phyloP scores from a whole-genome alignment of 2,329 filamentous ascomycete species.

The Arthrobotrys iridis region DNA sequence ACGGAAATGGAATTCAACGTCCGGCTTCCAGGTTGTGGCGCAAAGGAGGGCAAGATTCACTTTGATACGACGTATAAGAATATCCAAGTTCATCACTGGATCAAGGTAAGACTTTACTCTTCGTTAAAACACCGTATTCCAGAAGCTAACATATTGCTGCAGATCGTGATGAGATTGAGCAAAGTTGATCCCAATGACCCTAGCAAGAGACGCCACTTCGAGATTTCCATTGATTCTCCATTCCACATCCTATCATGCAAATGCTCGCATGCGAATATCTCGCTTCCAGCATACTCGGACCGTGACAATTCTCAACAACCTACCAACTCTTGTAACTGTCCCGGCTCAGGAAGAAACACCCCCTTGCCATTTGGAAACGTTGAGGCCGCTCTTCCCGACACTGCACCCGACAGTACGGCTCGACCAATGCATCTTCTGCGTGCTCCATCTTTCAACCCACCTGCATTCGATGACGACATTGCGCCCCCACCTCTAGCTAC shows the following conservation, averaged over 20 bases:
- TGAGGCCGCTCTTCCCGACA: conserved; percentile 59
- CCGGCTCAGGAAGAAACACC: conserved; percentile 63
- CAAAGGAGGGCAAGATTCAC: conserved; percentile 82
- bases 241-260: conserved; percentile 93
- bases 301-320: conserved; percentile 63
- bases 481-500: conserved; percentile 79
- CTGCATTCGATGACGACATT: conserved; percentile 82
- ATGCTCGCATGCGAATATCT: conserved; percentile 89
- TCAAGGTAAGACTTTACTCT: conserved; percentile 74
- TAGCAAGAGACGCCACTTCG: conserved; percentile 83
- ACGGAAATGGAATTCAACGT: conserved; percentile 96
- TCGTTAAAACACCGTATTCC: background rate
- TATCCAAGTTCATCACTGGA: conserved; percentile 94
- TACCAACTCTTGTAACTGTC: conserved; percentile 61
- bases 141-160: conserved; percentile 46
- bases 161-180: conserved; percentile 93
- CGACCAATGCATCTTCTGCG: conserved; percentile 86
- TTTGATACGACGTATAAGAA: conserved; percentile 94
- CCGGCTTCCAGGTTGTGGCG: conserved; percentile 86
- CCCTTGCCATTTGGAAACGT: conserved; percentile 63
- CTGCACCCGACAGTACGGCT: conserved; percentile 63
- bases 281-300: conserved; percentile 80
- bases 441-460: conserved; percentile 85
- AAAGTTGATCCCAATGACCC: conserved; percentile 82
- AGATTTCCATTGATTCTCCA: conserved; percentile 95